Evolutionary conservation across 768 basidiomycete species (phyloP), one percentile per base, ranked within the genome.

Genomic region (Clitopilus hobsonii): DNA sequence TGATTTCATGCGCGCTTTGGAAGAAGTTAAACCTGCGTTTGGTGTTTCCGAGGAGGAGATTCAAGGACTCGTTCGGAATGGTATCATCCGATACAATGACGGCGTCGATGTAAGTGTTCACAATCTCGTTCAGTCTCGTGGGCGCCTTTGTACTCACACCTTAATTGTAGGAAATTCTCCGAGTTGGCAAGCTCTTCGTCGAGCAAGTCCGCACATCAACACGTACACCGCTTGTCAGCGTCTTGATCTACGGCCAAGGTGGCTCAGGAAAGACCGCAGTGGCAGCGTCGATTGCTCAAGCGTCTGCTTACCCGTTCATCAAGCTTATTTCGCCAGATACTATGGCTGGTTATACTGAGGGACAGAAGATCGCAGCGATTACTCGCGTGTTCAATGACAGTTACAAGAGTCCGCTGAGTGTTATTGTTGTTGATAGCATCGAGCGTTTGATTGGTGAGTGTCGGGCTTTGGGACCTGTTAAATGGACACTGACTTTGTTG

Each of bases 41-140:
- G 97, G 97, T 83, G 93, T 97, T 1, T 88, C 96, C 1, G 97
- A 98, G 70, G 95, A 96, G 69, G 96, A 99, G 72, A 75, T 99
- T 16, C 81, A 88, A 60, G 85, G 89, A 60, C 94, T 97, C 53
- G 88, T 98, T 20, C 91, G 95, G 70, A 92, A 98, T 66, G 97
- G 97, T 2, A 98, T 98, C 68, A 94, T 98, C 41, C 92, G 94
- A 65, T 97, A 83, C 67, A 86, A 85, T 68, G 55, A 66, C 6
- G 74, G 78, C 36, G 74, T 98, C 62, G 87, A 96, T 65, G 95
- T 95, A 61, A 67, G 87, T 74, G 6, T 23, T n/a, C 3, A 56
- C 32, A 47, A n/a, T n/a, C n/a, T 54, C 54, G 38, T 45, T 25
- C 47, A 28, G 18, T n/a, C n/a, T n/a, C n/a, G n/a, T n/a, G n/a